phyloP scores from a whole-genome alignment of 106 monocot genomes.

The Allium fistulosum region DNA sequence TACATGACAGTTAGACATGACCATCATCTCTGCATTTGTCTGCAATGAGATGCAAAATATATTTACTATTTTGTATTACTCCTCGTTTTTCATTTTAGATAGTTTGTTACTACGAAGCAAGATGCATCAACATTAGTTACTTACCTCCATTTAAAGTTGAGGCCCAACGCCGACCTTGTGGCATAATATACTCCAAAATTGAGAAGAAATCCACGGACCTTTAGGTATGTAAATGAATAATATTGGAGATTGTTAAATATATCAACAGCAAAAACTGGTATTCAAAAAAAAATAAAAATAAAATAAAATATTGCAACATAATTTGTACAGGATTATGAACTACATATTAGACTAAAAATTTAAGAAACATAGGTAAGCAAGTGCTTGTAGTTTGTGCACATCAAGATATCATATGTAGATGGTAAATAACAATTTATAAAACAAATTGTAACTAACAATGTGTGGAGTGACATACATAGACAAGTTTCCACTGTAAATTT shows the following conservation, averaged over 20 bases:
- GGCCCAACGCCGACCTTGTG: slow-evolving; percentile 87
- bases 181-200: slow-evolving; percentile 99
- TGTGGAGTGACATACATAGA: no score
- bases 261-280: not conserved
- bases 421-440: no score
- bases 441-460: no score
- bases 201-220: slow-evolving; percentile 97
- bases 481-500: no score
- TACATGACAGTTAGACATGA: slow-evolving; percentile 34
- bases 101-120: not conserved
- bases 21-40: slow-evolving; percentile 40
- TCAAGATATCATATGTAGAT: no score
- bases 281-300: not conserved
- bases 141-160: slow-evolving; percentile 91
- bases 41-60: slow-evolving; percentile 38
- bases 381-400: no score
- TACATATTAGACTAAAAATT: not conserved
- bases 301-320: not conserved
- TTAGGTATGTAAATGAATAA: slow-evolving; percentile 1
- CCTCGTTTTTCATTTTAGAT: not conserved
- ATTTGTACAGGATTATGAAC: not conserved
- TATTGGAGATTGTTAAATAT: no score
- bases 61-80: slow-evolving; percentile 24
- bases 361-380: not conserved
- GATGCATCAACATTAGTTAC: not conserved